phyloP scores from a whole-genome alignment of 75 land plant species.

The Isoetes taiwanensis region DNA sequence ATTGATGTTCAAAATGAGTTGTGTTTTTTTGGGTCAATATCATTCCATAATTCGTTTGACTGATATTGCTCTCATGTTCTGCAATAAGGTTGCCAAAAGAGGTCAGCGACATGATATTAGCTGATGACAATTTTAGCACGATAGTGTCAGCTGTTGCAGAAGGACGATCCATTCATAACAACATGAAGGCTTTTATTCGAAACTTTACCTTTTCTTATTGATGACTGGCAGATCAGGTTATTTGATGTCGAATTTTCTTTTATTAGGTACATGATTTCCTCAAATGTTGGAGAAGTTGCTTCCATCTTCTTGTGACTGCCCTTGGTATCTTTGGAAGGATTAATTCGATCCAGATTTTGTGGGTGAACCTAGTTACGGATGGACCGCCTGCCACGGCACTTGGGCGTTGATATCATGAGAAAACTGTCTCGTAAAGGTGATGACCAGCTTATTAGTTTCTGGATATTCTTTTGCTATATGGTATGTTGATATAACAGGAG shows the following conservation, averaged over 20 bases:
- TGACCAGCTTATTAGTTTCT: no score
- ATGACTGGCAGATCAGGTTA: no score
- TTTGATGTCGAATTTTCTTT: no score
- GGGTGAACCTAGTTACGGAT: constrained; percentile 3
- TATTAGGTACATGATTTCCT: constrained; percentile 4
- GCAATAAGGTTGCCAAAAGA: constrained; percentile 35
- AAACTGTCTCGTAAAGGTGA: background rate
- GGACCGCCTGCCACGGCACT: constrained; percentile 4
- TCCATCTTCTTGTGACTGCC: constrained; percentile 4
- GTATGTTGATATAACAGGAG: no score
- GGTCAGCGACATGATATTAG: constrained; percentile 28
- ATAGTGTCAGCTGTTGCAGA: constrained; percentile 22
- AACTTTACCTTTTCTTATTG: constrained; percentile 25
- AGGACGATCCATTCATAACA: constrained; percentile 28
- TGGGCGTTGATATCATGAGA: constrained; percentile 2
- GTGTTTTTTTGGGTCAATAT: no score
- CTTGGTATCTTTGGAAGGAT: background rate
- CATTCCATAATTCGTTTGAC: no score
- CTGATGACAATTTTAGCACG: constrained; percentile 25
- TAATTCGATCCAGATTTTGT: background rate
- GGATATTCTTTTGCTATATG: no score
- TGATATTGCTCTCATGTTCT: no score
- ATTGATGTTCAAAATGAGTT: no score
- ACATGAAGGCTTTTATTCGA: constrained; percentile 36
- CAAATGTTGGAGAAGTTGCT: background rate